Percentiles rank a stretch among this genome's conserved stretches.
These are phyloP conservation scores for Hordeum vulgare DNA, from an alignment of 176 grass and related monocot genomes.

Conservation along the genomic window MorexV3_pseudomolecules_assembly NC_058522.1:283378565-283379064, in stretches of 20 bases:
- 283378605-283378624: neutral
- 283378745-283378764: neutral
- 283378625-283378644: neutral
- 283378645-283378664: neutral
- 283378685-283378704: neutral
- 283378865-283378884: neutral
- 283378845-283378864: conserved; percentile 29
- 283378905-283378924: conserved; percentile 7
- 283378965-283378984: neutral
- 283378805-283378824: conserved; percentile 15
- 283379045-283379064: neutral
- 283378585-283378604: neutral
- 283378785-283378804: neutral
- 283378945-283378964: conserved; percentile 8
- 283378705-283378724: conserved; percentile 5
- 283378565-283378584: neutral
- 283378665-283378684: neutral
- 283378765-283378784: conserved; percentile 15
- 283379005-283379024: too few species aligned
- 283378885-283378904: neutral
- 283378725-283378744: neutral
- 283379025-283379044: neutral
- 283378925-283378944: conserved; percentile 13
- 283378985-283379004: neutral
- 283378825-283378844: conserved; percentile 29